Evolutionary conservation across 768 basidiomycete genomes (phyloP).

Genomic region (Leccinum longicurvipes): DNA sequence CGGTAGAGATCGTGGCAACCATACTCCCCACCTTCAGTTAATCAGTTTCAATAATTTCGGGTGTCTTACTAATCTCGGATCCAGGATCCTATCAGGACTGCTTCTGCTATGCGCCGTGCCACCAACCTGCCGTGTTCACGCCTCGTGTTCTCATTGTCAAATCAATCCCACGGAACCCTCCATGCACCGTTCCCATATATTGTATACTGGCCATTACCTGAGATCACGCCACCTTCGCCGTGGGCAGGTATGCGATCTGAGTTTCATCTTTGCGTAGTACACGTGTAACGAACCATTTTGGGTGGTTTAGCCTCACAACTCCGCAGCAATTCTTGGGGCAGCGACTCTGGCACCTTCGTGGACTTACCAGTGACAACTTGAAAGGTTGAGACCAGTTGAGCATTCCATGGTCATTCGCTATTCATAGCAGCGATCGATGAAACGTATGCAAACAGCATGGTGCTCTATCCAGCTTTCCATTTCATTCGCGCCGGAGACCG

Average conservation of each 20-base stretch:
- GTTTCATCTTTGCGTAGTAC: conserved; percentile 17
- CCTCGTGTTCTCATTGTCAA: conserved; percentile 30
- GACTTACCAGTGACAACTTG: not conserved
- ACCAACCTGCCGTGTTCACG: conserved; percentile 9
- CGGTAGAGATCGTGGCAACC: not conserved
- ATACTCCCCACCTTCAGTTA: not conserved
- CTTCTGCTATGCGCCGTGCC: conserved; percentile 7
- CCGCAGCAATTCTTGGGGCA: conserved; percentile 1
- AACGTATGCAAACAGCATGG: conserved; percentile 14
- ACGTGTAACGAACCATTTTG: conserved; percentile 19
- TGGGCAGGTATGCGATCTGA: conserved; percentile 15
- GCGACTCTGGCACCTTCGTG: not conserved
- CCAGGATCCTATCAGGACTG: conserved; percentile 6
- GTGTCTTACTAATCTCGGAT: conserved; percentile 11
- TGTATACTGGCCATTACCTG: conserved; percentile 2
- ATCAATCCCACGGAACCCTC: conserved; percentile 15
- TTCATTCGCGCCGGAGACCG: conserved; percentile 10
- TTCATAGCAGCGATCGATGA: conserved; percentile 6
- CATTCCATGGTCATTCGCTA: conserved; percentile 5
- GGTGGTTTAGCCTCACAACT: conserved; percentile 10
- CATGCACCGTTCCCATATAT: conserved; percentile 10
- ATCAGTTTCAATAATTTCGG: not conserved
- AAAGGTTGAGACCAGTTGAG: not conserved
- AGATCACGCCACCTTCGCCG: conserved; percentile 12
- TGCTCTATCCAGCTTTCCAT: conserved; percentile 10